Percentiles rank a stretch among this genome's conserved stretches.
phyloP scores from a whole-genome alignment of 176 grass and related monocot genomes.

The Themeda triandra region DNA sequence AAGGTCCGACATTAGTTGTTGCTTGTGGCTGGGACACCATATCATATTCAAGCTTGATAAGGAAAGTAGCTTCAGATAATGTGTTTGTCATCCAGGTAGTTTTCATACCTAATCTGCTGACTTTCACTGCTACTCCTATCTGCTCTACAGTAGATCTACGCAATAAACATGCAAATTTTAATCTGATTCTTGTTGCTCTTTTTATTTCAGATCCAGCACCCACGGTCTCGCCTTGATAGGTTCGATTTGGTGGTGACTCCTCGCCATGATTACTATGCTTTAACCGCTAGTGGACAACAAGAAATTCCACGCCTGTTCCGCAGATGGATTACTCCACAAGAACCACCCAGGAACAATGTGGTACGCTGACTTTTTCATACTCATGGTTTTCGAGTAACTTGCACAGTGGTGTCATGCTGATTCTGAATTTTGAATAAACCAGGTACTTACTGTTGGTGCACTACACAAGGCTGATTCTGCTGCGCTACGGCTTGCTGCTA shows the following conservation, averaged over 20 bases:
- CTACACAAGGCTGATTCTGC: constrained; percentile 90
- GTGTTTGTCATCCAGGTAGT: constrained; percentile 93
- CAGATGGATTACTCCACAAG: constrained; percentile 81
- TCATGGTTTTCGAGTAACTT: neutral
- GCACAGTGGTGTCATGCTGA: neutral
- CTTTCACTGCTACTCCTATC: constrained; percentile 9
- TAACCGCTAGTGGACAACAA: constrained; percentile 71
- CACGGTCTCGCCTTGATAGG: constrained; percentile 68
- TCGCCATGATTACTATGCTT: constrained; percentile 88
- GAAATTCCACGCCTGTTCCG: constrained; percentile 62
- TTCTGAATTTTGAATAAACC: constrained; percentile 24
- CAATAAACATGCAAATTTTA: neutral
- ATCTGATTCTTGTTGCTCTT: neutral
- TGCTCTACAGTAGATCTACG: neutral
- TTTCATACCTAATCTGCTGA: neutral
- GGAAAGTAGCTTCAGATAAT: constrained; percentile 62
- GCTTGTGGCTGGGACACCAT: constrained; percentile 86
- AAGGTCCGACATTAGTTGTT: constrained; percentile 81
- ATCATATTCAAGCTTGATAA: constrained; percentile 81
- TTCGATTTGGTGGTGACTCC: constrained; percentile 92
- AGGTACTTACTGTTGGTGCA: constrained; percentile 82
- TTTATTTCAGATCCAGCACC: constrained; percentile 87
- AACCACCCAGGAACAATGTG: constrained; percentile 78
- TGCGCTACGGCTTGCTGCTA: constrained; percentile 70
- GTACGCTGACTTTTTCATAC: constrained; percentile 33